These are phyloP conservation scores for Penicillium janthinellum DNA, from an alignment of 2,329 filamentous ascomycete genomes.

Conservation along the genomic window DNA sequence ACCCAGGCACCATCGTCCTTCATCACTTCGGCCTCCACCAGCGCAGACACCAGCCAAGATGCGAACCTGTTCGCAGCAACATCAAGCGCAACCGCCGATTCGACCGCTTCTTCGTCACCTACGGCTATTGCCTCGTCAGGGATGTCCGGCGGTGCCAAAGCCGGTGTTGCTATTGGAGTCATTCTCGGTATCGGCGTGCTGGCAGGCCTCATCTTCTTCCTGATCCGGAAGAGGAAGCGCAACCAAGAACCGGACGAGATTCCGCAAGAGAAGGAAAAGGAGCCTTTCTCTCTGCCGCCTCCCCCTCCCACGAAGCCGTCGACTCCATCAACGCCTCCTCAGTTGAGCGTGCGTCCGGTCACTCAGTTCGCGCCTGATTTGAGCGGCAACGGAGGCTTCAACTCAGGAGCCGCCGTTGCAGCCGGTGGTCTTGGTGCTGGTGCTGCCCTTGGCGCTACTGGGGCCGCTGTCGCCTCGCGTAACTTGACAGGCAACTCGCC, in stretches of 20 bases:
- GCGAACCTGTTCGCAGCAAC: conserved; percentile 18
- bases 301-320: conserved; percentile 39
- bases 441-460: conserved; percentile 24
- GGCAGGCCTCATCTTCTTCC: conserved; percentile 68
- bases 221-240: conserved; percentile 72
- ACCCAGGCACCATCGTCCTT: conserved; percentile 17
- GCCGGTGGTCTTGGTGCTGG: conserved; percentile 28
- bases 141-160: conserved; percentile 60
- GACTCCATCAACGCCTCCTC: conserved; percentile 63
- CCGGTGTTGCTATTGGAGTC: conserved; percentile 82
- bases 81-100: conserved; percentile 22
- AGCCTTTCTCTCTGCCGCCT: conserved; percentile 33
- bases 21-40: conserved; percentile 26
- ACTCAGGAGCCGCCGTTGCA: conserved; percentile 17
- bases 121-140: conserved; percentile 35
- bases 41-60: conserved; percentile 18
- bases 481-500: conserved; percentile 38
- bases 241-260: conserved; percentile 50
- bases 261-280: conserved; percentile 71
- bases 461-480: conserved; percentile 29
- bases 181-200: conserved; percentile 68
- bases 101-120: conserved; percentile 29
- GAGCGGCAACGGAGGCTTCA: conserved; percentile 28
- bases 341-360: conserved; percentile 79
- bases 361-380: conserved; percentile 79